phyloP scores from a whole-genome alignment of 352 stramenopile genomes.

The Peronosclerospora sorghi region DNA sequence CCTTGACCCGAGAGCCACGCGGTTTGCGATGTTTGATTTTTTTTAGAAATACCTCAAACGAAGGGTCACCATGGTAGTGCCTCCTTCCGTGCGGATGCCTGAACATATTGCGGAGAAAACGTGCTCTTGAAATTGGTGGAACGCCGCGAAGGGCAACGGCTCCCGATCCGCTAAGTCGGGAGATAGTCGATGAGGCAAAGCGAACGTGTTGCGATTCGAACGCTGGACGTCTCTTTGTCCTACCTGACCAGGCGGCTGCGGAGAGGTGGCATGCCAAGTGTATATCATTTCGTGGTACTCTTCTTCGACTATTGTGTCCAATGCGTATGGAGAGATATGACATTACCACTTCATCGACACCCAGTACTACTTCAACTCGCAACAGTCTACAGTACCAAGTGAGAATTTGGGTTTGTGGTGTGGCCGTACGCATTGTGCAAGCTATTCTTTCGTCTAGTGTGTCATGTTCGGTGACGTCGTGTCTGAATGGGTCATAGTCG shows the following conservation, averaged over 20 bases:
- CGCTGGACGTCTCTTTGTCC: background rate
- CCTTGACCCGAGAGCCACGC: too few species aligned
- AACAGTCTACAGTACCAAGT: background rate
- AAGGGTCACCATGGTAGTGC: too few species aligned
- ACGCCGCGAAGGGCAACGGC: background rate
- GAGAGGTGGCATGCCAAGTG: background rate
- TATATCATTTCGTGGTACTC: background rate
- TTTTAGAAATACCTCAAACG: too few species aligned
- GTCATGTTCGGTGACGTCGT: background rate
- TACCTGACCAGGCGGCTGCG: background rate
- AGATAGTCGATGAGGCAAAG: background rate
- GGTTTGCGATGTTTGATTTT: too few species aligned
- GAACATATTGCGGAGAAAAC: background rate
- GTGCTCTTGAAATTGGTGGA: background rate
- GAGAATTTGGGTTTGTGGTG: background rate
- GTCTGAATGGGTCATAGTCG: too few species aligned
- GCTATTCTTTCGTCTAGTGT: background rate
- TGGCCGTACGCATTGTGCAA: background rate
- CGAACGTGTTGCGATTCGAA: background rate
- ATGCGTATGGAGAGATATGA: background rate
- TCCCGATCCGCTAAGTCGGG: background rate
- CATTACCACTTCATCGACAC: background rate
- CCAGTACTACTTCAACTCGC: background rate
- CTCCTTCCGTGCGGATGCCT: background rate
- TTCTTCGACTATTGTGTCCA: background rate